Evolutionary conservation across 1,284 basidiomycete genomes (phyloP).

Genomic region (Phellopilus nigrolimitatus): DNA sequence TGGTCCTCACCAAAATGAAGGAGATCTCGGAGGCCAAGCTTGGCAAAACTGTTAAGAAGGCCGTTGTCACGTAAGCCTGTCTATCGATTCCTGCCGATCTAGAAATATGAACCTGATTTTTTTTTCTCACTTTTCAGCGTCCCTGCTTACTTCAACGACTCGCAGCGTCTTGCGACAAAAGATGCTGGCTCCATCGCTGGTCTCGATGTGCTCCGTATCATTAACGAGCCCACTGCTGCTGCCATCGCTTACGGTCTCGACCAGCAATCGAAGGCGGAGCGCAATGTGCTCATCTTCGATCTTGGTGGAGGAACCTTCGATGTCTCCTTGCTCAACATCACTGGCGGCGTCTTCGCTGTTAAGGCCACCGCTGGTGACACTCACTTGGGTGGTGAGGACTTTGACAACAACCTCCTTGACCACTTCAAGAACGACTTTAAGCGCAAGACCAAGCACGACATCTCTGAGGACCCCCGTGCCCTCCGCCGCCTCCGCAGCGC

Average conservation of each 20-base stretch:
- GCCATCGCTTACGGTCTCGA: constrained; percentile 94
- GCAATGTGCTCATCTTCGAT: constrained; percentile 99
- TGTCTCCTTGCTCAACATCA: constrained; percentile 96
- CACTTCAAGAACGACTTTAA: constrained; percentile 99
- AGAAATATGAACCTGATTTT: constrained; percentile 15
- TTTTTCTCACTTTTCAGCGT: constrained; percentile 58
- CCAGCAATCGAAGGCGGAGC: constrained; percentile 86
- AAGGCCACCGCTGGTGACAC: constrained; percentile 99
- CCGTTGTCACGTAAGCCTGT: constrained; percentile 78
- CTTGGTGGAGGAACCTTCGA: constrained; percentile 99
- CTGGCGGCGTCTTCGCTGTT: constrained; percentile 95
- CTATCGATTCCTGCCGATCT: constrained; percentile 7
- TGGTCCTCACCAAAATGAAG: constrained; percentile 99
- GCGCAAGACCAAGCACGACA: constrained; percentile 95
- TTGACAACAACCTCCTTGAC: constrained; percentile 96
- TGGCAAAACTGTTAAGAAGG: constrained; percentile 92
- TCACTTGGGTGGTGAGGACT: constrained; percentile 97
- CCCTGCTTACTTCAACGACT: constrained; percentile 98
- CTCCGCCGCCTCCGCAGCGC: constrained; percentile 92
- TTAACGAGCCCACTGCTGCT: constrained; percentile 95
- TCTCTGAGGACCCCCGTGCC: constrained; percentile 94
- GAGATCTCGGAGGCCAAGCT: constrained; percentile 99
- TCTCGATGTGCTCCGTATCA: constrained; percentile 94
- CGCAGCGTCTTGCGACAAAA: constrained; percentile 92
- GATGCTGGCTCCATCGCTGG: constrained; percentile 92